Percentiles rank a stretch among this genome's conserved stretches.
phyloP scores from a whole-genome alignment of 1,284 basidiomycete genomes.

The Omphalotus olearius region DNA sequence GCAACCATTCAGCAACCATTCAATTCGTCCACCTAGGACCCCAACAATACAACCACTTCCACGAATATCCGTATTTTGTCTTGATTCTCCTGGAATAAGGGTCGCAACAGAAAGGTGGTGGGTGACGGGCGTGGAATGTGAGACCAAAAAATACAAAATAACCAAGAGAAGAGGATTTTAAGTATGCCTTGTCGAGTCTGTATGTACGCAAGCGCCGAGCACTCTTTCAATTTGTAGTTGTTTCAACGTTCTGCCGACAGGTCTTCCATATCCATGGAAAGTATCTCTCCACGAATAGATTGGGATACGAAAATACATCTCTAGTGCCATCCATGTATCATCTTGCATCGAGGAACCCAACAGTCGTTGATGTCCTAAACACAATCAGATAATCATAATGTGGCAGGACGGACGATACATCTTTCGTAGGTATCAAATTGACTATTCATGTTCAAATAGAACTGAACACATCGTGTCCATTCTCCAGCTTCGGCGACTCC shows the following conservation, averaged over 20 bases:
- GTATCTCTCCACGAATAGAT: slow-evolving; percentile 19
- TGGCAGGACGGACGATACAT: neutral
- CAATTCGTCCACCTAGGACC: too few species aligned
- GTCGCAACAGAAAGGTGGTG: too few species aligned
- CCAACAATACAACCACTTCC: too few species aligned
- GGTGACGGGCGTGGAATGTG: neutral
- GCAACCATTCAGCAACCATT: too few species aligned
- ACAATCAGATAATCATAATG: slow-evolving; percentile 13
- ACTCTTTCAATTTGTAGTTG: too few species aligned
- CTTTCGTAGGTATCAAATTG: too few species aligned
- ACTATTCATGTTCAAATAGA: neutral
- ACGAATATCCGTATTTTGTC: too few species aligned
- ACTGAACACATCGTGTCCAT: too few species aligned
- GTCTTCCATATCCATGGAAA: slow-evolving; percentile 22
- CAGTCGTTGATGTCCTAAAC: slow-evolving; percentile 22
- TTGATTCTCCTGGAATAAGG: too few species aligned
- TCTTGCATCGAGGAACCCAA: slow-evolving; percentile 18
- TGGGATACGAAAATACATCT: slow-evolving; percentile 22
- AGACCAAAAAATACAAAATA: slow-evolving; percentile 12
- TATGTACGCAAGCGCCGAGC: too few species aligned
- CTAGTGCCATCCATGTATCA: slow-evolving; percentile 22
- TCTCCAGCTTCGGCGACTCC: neutral
- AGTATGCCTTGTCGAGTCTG: too few species aligned
- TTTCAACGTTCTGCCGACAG: slow-evolving; percentile 21
- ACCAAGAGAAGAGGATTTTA: slow-evolving; percentile 10